Base-by-base conservation (phyloP, 352 stramenopile species). In the Globisporangium parvum region DNA sequence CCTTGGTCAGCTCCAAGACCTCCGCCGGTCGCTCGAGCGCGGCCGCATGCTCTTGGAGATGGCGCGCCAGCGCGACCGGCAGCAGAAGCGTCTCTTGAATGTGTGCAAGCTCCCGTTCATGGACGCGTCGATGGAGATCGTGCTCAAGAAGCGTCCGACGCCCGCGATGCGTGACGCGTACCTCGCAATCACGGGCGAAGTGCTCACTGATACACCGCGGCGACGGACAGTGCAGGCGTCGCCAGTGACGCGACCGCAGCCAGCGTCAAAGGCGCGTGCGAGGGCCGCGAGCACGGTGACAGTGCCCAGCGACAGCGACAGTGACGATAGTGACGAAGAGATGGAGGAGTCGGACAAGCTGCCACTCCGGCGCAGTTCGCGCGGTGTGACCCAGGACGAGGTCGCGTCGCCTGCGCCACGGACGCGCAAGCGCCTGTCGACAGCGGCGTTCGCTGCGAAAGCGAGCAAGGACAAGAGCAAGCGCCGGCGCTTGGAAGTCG, bases 31-130 rank as follows among this genome's bases (percentile, higher is more conserved):
- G 0, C 66, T 93, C 12, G 85, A 95, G 51, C 83, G 85, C 42
- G 82, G 81, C 10, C 69, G 85, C 10, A 91, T 95, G 82, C 72
- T 95, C 42, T 56, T 93, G 0, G 83, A 95, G 54, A 91, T 95
- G 85, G 70, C 75, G 8, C 77, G 83, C 10, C 85, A 93, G 51
- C 83, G 85, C 39, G 85, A 95, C 62, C 77, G 84, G n/a, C 81
- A 88, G 57, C 84, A 90, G 31, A 93, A 91, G 56, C 77, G 83
- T 20, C 55, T 93, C 51, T 57, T 92, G 37, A 86, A 82, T 56
- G 18, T 83, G 0, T 88, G 66, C 56, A 69, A 71, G 47, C 59
- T 87, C 28, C 75, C 73, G 37, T 74, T 82, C 21, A 83, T 91
- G 78, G 70, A 86, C 40, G 57, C 74, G 21, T 82, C 71, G 17